A percentile compares a stretch with the other conserved stretches of the same genome.
Conservation (phyloP, 345 rosid genomes). For the Iberis pinnata region DNA sequence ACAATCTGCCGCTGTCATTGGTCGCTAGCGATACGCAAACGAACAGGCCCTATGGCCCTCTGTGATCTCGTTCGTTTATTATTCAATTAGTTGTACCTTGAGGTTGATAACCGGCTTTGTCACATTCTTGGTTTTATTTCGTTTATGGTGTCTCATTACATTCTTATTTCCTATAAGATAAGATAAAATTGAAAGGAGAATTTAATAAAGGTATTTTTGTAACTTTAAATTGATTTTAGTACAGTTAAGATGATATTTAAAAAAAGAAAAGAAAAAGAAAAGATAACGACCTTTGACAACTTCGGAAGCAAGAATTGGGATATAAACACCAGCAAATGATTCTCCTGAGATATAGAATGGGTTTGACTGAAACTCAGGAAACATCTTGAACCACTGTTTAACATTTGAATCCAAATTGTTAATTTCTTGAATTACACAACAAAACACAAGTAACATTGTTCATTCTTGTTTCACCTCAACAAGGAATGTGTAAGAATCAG, state of each 20-base stretch:
- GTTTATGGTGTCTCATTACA: background rate
- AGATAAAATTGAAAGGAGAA: too few species aligned
- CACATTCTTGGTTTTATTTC: slow-evolving; percentile 9
- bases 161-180: slow-evolving; percentile 46
- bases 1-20: too few species aligned
- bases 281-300: slow-evolving; percentile 47
- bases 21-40: too few species aligned
- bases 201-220: too few species aligned
- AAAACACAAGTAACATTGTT: background rate
- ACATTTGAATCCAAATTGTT: background rate
- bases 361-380: slow-evolving; percentile 70
- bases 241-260: too few species aligned
- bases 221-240: too few species aligned
- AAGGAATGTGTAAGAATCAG: slow-evolving; percentile 62
- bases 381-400: slow-evolving; percentile 74
- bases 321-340: slow-evolving; percentile 88
- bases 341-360: slow-evolving; percentile 82
- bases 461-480: slow-evolving; percentile 42
- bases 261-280: background rate
- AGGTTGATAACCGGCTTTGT: slow-evolving; percentile 54
- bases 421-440: background rate
- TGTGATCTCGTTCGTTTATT: too few species aligned
- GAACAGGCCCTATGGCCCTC: too few species aligned
- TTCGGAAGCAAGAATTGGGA: slow-evolving; percentile 76
- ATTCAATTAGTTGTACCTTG: slow-evolving; percentile 37